These are phyloP conservation scores for Dioscorea alata DNA, from an alignment of 106 monocot genomes.

Conservation along the genomic window DNA sequence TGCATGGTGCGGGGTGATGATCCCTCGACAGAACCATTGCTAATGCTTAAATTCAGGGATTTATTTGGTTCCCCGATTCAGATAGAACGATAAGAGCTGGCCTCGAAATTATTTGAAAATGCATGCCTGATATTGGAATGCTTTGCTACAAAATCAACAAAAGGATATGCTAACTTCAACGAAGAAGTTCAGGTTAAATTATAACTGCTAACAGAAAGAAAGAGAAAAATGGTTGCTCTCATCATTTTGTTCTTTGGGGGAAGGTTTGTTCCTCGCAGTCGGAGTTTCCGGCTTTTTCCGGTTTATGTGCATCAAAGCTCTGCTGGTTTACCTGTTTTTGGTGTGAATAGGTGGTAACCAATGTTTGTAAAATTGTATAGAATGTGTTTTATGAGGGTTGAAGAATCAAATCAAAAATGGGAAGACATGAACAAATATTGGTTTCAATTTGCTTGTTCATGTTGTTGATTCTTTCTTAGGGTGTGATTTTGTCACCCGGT, in stretches of 20 bases:
- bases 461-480: slow-evolving; percentile 4
- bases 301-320: neutral
- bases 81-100: slow-evolving; percentile 9
- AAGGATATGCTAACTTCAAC: too few species aligned
- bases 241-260: too few species aligned
- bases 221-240: too few species aligned
- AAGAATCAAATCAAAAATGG: neutral
- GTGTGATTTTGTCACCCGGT: slow-evolving; percentile 5
- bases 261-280: too few species aligned
- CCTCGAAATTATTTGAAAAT: neutral
- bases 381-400: neutral
- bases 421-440: neutral
- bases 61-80: neutral
- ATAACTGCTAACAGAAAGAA: too few species aligned
- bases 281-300: neutral
- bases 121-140: neutral
- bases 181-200: too few species aligned
- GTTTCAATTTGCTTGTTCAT: neutral
- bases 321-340: slow-evolving; percentile 2
- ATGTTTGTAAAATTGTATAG: slow-evolving; percentile 29
- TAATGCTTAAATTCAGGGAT: too few species aligned
- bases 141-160: too few species aligned
- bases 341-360: slow-evolving; percentile 31
- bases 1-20: slow-evolving; percentile 20
- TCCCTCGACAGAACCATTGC: neutral